Evolutionary conservation across 108 stramenopile genomes (phyloP).

Genomic region (Nannochloropsis oceanica): DNA sequence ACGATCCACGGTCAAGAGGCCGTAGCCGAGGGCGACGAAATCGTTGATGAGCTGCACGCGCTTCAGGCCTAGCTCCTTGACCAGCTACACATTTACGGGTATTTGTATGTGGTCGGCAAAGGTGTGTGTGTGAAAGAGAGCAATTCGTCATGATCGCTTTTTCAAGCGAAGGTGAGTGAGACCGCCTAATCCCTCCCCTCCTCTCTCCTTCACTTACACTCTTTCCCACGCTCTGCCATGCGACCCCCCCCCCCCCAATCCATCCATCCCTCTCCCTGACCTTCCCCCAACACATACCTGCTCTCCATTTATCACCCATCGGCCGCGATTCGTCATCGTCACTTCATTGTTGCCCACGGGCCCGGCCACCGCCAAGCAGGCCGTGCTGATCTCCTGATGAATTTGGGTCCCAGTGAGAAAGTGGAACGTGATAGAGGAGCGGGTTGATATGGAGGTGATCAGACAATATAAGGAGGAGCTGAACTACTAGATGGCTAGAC

Average conservation of each 20-base stretch:
- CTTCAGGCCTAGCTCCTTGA: constrained; percentile 18
- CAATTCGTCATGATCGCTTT: neutral
- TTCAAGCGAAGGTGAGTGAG: neutral
- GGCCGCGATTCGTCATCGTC: constrained; percentile 60
- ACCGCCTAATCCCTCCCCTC: neutral
- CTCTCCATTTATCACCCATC: constrained; percentile 29
- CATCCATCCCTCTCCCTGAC: too few species aligned
- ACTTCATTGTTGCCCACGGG: constrained; percentile 61
- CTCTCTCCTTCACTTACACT: too few species aligned
- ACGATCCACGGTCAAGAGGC: constrained; percentile 65
- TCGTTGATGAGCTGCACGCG: constrained; percentile 69
- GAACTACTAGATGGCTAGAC: too few species aligned
- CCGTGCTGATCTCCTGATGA: constrained; percentile 30
- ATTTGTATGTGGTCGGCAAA: neutral
- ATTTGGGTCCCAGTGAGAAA: neutral
- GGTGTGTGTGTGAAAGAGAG: neutral
- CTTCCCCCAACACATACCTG: neutral
- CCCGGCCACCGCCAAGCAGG: constrained; percentile 78
- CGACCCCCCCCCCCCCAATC: constrained; percentile 27
- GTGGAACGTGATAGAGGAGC: neutral
- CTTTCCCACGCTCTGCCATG: neutral
- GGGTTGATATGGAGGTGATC: too few species aligned
- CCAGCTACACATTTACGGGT: neutral
- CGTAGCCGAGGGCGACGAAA: constrained; percentile 89
- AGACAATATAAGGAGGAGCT: too few species aligned